phyloP scores from a whole-genome alignment of 177 flowering plant genomes.

The Vitis hybrid region DNA sequence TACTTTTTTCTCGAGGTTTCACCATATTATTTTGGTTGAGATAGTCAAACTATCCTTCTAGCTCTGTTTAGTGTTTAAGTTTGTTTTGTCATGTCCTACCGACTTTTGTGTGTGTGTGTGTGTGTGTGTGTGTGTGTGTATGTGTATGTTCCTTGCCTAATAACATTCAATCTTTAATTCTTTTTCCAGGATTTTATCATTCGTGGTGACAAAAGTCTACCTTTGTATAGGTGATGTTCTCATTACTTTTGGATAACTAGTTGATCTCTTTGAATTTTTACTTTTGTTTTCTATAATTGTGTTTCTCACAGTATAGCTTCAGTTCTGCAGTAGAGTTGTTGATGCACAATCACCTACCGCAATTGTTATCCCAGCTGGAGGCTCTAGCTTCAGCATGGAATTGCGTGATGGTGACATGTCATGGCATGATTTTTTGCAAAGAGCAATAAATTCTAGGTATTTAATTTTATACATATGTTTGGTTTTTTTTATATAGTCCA shows the following conservation, averaged over 20 bases:
- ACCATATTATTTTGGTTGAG: neutral
- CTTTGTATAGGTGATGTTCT: slow-evolving; percentile 74
- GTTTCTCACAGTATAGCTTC: slow-evolving; percentile 22
- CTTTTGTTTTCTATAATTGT: neutral
- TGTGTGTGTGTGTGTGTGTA: neutral
- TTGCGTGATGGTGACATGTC: slow-evolving; percentile 70
- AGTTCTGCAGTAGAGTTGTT: slow-evolving; percentile 69
- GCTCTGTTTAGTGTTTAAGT: too few relatives aligned
- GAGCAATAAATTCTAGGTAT: slow-evolving; percentile 55
- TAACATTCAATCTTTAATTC: neutral
- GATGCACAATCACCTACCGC: slow-evolving; percentile 84
- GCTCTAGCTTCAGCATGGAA: slow-evolving; percentile 40
- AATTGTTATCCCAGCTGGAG: slow-evolving; percentile 67
- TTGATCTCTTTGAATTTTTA: slow-evolving; percentile 1
- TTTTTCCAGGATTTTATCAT: slow-evolving; percentile 64
- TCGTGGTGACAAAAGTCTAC: slow-evolving; percentile 77
- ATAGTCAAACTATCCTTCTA: too few relatives aligned
- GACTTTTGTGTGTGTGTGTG: neutral
- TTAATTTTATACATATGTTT: slow-evolving; percentile 5
- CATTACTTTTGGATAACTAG: neutral
- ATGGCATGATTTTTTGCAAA: slow-evolving; percentile 73
- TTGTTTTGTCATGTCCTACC: neutral
- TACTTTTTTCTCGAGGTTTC: neutral
- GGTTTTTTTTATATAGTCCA: neutral
- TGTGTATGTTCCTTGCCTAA: neutral